phyloP scores from a whole-genome alignment of 2,329 filamentous ascomycete species.

The Scedosporium dehoogii region DNA sequence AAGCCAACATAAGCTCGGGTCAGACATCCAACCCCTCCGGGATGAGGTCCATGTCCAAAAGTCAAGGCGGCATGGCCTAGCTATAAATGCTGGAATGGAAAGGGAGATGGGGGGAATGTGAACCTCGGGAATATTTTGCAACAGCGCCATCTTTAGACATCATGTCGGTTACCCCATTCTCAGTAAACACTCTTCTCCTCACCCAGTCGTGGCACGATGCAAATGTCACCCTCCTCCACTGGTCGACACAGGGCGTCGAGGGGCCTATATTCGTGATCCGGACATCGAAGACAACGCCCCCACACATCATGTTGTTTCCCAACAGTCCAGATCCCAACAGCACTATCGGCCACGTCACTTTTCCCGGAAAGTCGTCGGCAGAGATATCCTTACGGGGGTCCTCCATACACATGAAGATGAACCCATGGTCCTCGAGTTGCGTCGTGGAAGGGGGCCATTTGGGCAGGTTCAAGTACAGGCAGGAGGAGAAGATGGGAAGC shows the following conservation, averaged over 20 bases:
- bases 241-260: neutral
- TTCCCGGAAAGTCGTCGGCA: neutral
- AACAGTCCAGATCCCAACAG: neutral
- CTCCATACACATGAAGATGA: neutral
- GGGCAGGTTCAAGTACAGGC: neutral
- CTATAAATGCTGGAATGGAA: no score
- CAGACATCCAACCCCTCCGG: no score
- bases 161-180: neutral
- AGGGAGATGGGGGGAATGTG: no score
- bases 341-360: neutral
- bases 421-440: neutral
- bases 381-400: neutral
- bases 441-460: neutral
- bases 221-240: neutral
- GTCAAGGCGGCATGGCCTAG: no score
- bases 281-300: neutral
- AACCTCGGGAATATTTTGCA: no score
- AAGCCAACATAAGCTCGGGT: no score
- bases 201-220: neutral
- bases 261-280: neutral
- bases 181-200: neutral
- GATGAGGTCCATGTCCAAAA: no score
- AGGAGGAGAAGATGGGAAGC: neutral
- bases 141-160: neutral
- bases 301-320: neutral